Base-by-base conservation (phyloP, 2,329 filamentous ascomycete species). In the Neospermospora avenae region DNA sequence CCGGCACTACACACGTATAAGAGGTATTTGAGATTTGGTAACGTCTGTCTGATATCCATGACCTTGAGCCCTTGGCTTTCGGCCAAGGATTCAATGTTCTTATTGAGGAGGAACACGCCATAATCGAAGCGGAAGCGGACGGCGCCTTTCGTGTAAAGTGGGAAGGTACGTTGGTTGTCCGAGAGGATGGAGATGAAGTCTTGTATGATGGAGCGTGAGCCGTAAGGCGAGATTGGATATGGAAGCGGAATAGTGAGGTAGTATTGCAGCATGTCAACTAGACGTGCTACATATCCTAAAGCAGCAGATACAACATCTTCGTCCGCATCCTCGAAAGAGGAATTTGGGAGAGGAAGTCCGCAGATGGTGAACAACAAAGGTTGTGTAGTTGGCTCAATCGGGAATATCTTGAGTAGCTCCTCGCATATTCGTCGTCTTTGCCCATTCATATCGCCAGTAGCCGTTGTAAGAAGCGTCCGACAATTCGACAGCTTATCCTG, bases 71-170 rank as follows among this genome's bases (percentile, higher is more conserved):
- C 88, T 65, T 92, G 86, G 1, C 81, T 79, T 3, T 78, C 76
- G 61, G 84, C 87, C 3, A 88, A 77, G 0, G 80, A 76, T 68
- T 98, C 93, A 58, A 99, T 93, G 71, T 98, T 80, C 75, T 98
- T 97, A 77, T 98, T 98, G 14, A 99, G 81, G n/a, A 98, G 78
- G 69, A 98, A 99, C 72, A 96, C 95, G 11, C 82, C 95, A 73
- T 98, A 99, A 69, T 98, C 93, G 74, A 98, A 98, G 2, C 93
- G 87, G 77, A 93, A 98, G 48, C 92, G 85, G 0, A 91, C 85
- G 2, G 84, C 82, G 70, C 83, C 81, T 65, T 82, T n/a, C 77
- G 89, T 75, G 74, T 93, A 93, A 0, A 99, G 81, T 0, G 95
- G 95, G 69, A 96, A 99, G 5, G 85, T 86, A 48, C 86, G 82